A percentile compares a stretch with the other conserved stretches of the same genome.
Evolutionary conservation across 495 filamentous ascomycete species (phyloP).

Genomic region (Cudoniella acicularis): DNA sequence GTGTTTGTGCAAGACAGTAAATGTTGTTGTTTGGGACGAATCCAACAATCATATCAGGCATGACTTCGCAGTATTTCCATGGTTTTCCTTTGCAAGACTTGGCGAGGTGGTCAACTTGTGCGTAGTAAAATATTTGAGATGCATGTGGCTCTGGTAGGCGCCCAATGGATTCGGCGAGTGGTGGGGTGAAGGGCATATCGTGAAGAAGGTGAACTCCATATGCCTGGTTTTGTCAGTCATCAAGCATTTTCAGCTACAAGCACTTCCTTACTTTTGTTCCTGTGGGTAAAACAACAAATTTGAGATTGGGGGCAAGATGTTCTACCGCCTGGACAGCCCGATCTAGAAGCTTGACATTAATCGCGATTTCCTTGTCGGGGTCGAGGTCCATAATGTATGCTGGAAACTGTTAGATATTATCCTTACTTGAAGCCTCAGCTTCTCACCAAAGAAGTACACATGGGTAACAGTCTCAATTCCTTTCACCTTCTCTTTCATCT

Average conservation of each 20-base stretch:
- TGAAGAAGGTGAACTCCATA: slow-evolving; percentile 36
- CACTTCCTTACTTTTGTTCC: slow-evolving; percentile 27
- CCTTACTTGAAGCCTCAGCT: too few relatives aligned
- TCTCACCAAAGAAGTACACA: slow-evolving; percentile 40
- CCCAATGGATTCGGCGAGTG: slow-evolving; percentile 31
- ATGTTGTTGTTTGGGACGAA: slow-evolving; percentile 40
- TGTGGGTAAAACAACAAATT: slow-evolving; percentile 35
- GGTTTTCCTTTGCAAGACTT: slow-evolving; percentile 25
- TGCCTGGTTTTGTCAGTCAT: slow-evolving; percentile 11
- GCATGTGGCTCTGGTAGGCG: slow-evolving; percentile 33
- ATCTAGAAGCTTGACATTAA: slow-evolving; percentile 31
- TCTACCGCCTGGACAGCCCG: slow-evolving; percentile 15
- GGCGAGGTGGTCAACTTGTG: slow-evolving; percentile 30
- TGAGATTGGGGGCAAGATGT: slow-evolving; percentile 28
- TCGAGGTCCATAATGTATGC: slow-evolving; percentile 31
- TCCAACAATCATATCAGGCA: slow-evolving; percentile 43
- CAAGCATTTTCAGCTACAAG: background rate
- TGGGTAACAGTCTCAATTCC: slow-evolving; percentile 39
- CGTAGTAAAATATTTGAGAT: slow-evolving; percentile 37
- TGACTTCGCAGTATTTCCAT: slow-evolving; percentile 44
- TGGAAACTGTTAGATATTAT: too few relatives aligned
- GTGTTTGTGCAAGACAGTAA: slow-evolving; percentile 37
- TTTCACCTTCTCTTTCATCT: slow-evolving; percentile 35
- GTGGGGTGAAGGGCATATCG: slow-evolving; percentile 33
- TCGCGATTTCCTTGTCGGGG: slow-evolving; percentile 26